phyloP scores from a whole-genome alignment of 2,329 filamentous ascomycete genomes.

The Colletotrichum neosansevieriae region DNA sequence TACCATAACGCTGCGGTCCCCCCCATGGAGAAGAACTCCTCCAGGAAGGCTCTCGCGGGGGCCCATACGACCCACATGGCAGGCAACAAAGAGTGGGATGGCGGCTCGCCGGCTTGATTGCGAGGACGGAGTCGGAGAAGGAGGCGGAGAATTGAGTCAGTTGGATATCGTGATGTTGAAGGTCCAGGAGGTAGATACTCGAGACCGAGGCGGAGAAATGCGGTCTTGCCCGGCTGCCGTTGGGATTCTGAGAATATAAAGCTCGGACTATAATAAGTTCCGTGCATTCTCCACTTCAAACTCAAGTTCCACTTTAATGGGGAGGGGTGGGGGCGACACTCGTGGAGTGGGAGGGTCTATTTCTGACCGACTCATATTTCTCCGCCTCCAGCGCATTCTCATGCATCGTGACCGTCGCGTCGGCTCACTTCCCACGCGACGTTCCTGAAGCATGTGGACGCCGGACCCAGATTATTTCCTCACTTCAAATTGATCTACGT shows the following conservation, averaged over 20 bases:
- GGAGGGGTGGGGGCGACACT: too few relatives aligned
- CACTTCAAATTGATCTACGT: constrained; percentile 5
- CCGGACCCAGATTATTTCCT: background rate
- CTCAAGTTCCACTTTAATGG: too few relatives aligned
- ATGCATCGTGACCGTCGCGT: constrained; percentile 18
- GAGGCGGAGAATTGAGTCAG: constrained; percentile 38
- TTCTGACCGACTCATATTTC: constrained; percentile 21
- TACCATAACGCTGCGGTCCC: background rate
- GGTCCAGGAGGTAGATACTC: background rate
- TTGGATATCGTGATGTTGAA: constrained; percentile 3
- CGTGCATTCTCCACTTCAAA: constrained; percentile 4
- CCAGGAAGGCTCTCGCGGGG: constrained; percentile 21
- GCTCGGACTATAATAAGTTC: background rate
- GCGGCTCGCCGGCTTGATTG: too few relatives aligned
- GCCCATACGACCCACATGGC: constrained; percentile 34
- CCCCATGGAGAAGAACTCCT: constrained; percentile 36
- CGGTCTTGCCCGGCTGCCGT: background rate
- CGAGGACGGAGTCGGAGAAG: background rate
- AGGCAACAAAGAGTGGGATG: constrained; percentile 11
- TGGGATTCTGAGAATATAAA: background rate
- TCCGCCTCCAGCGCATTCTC: constrained; percentile 23
- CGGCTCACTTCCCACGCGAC: constrained; percentile 13
- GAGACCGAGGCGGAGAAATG: constrained; percentile 32
- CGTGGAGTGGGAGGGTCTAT: too few relatives aligned
- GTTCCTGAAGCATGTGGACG: constrained; percentile 9